phyloP scores from a whole-genome alignment of 1,284 basidiomycete genomes.

The Ustanciosporium gigantosporum region DNA sequence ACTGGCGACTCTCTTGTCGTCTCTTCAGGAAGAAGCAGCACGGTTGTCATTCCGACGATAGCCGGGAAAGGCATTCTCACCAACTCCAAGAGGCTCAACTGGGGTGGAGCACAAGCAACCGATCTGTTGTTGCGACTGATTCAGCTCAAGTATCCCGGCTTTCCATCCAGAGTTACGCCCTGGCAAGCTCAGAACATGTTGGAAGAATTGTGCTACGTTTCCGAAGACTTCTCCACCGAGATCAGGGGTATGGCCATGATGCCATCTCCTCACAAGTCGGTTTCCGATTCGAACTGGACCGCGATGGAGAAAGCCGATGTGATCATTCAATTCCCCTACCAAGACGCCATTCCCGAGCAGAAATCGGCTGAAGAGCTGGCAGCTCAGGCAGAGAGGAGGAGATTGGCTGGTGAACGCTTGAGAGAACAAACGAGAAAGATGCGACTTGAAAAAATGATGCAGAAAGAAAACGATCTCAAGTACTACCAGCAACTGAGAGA shows the following conservation, averaged over 20 bases:
- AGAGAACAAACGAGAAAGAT: slow-evolving; percentile 91
- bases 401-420: slow-evolving; percentile 81
- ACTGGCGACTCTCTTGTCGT: slow-evolving; percentile 50
- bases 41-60: slow-evolving; percentile 51
- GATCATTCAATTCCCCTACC: slow-evolving; percentile 53
- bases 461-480: slow-evolving; percentile 82
- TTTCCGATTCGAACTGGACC: slow-evolving; percentile 64
- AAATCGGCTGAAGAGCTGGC: slow-evolving; percentile 89
- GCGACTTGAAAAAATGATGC: slow-evolving; percentile 71
- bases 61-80: slow-evolving; percentile 48
- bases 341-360: slow-evolving; percentile 69
- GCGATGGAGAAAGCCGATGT: slow-evolving; percentile 64
- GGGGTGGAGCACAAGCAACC: slow-evolving; percentile 86
- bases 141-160: slow-evolving; percentile 93
- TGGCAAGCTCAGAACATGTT: slow-evolving; percentile 78
- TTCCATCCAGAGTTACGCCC: slow-evolving; percentile 68
- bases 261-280: slow-evolving; percentile 72
- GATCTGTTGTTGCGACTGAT: slow-evolving; percentile 89
- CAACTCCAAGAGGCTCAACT: slow-evolving; percentile 72
- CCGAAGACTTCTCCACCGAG: slow-evolving; percentile 75
- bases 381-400: slow-evolving; percentile 75
- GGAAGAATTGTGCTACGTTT: slow-evolving; percentile 82
- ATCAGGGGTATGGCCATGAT: slow-evolving; percentile 64
- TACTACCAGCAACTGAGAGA: slow-evolving; percentile 73
- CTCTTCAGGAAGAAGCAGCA: slow-evolving; percentile 47